Percentiles rank a stretch among this genome's conserved stretches.
Evolutionary conservation across 1,139 yeast species (phyloP).

Genomic region (Pichia sp.): DNA sequence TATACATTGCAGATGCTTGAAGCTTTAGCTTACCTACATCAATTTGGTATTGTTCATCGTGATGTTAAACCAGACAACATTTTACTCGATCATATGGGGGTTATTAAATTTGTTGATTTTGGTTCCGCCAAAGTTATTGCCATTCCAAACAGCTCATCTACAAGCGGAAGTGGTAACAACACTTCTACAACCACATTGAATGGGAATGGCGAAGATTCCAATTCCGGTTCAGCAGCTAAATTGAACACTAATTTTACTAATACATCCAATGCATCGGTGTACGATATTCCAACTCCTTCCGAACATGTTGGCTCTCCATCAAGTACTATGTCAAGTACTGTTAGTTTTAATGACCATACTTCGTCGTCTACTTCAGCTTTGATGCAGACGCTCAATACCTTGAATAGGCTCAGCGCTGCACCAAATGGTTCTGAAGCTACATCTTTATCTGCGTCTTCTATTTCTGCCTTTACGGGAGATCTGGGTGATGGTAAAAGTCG

Average conservation of each 20-base stretch:
- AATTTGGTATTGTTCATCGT: conserved; percentile 92
- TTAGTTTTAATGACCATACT: conserved; percentile 7
- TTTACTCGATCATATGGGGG: conserved; percentile 84
- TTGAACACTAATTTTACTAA: background rate
- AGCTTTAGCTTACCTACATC: conserved; percentile 91
- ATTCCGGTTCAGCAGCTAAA: background rate
- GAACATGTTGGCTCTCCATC: conserved; percentile 2
- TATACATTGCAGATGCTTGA: conserved; percentile 91
- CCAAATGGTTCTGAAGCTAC: background rate
- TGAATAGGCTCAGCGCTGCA: background rate
- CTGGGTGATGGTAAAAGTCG: background rate
- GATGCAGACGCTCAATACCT: background rate
- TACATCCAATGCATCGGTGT: background rate
- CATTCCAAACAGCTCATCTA: conserved; percentile 44
- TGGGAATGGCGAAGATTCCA: background rate
- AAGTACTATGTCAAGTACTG: conserved; percentile 6
- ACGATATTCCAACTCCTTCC: conserved; percentile 1
- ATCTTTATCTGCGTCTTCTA: conserved; percentile 5
- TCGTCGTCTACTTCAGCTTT: no score
- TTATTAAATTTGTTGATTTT: conserved; percentile 90
- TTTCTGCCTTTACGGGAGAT: conserved; percentile 2
- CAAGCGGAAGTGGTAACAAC: conserved; percentile 1
- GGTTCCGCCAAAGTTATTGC: conserved; percentile 98
- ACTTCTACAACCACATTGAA: background rate
- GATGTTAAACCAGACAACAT: conserved; percentile 97